These are phyloP conservation scores for Apiotrichum laibachii DNA, from an alignment of 1,284 basidiomycete species.

Conservation along the genomic window DNA sequence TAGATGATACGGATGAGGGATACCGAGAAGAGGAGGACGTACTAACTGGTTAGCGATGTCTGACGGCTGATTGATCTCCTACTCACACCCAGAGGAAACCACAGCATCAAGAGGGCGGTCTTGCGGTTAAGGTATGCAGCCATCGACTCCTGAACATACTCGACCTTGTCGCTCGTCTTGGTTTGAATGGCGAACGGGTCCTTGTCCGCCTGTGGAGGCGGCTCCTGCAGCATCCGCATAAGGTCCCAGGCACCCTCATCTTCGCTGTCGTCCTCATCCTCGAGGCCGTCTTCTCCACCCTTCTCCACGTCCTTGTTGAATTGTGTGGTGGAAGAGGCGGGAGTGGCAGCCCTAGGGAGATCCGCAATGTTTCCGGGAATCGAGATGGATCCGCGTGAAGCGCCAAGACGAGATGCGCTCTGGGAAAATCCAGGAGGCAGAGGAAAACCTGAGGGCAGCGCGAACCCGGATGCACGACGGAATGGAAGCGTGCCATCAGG, in stretches of 20 bases:
- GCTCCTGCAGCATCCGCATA: constrained; percentile 35
- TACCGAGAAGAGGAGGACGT: constrained; percentile 50
- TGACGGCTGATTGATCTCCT: neutral
- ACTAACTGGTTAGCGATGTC: constrained; percentile 20
- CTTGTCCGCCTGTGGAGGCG: constrained; percentile 17
- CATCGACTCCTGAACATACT: constrained; percentile 49
- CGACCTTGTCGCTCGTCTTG: constrained; percentile 31
- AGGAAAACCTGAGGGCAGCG: neutral
- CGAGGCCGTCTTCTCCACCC: constrained; percentile 12
- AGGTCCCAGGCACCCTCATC: constrained; percentile 42
- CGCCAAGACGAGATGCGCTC: neutral
- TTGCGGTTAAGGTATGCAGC: constrained; percentile 52
- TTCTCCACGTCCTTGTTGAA: constrained; percentile 14
- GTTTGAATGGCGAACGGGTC: constrained; percentile 26
- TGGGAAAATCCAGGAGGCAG: neutral
- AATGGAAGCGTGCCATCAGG: constrained; percentile 5
- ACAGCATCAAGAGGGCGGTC: constrained; percentile 50
- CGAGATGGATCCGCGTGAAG: neutral
- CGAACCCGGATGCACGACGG: neutral
- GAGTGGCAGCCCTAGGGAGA: neutral
- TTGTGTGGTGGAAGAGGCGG: neutral
- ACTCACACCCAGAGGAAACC: constrained; percentile 51
- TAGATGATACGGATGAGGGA: constrained; percentile 51
- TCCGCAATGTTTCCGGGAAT: neutral
- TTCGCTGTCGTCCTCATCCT: constrained; percentile 34